phyloP scores from a whole-genome alignment of 2,329 filamentous ascomycete genomes.

The Sclerotiophoma versabilis region DNA sequence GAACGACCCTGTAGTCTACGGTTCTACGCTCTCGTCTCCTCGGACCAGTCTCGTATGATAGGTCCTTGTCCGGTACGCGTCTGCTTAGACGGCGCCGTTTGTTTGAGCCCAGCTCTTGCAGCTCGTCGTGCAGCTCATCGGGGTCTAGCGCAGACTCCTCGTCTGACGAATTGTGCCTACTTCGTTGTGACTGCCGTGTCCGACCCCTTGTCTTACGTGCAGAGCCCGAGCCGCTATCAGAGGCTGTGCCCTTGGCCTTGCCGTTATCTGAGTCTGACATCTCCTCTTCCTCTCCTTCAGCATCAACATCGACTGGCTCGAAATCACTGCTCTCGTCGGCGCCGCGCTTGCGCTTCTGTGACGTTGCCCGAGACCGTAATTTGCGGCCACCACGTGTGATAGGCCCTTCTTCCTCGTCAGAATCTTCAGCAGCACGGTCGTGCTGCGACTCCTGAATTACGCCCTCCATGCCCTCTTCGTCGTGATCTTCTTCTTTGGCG shows the following conservation, averaged over 20 bases:
- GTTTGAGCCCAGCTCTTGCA: constrained; percentile 64
- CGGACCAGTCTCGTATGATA: constrained; percentile 61
- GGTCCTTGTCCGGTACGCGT: constrained; percentile 51
- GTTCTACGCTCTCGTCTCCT: constrained; percentile 68
- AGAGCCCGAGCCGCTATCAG: constrained; percentile 47
- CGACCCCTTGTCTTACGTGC: constrained; percentile 59
- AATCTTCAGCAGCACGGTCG: constrained; percentile 50
- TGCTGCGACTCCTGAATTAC: constrained; percentile 55
- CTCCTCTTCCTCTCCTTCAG: constrained; percentile 62
- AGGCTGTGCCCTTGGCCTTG: constrained; percentile 49
- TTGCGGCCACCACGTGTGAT: constrained; percentile 56
- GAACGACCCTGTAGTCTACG: constrained; percentile 86
- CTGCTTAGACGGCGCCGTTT: constrained; percentile 48
- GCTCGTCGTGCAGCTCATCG: constrained; percentile 62
- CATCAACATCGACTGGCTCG: constrained; percentile 65
- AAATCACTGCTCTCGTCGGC: constrained; percentile 69
- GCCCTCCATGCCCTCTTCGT: constrained; percentile 41
- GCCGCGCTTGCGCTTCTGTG: constrained; percentile 48
- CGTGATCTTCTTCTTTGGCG: constrained; percentile 38
- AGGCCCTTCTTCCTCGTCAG: constrained; percentile 65
- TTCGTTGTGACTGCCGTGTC: constrained; percentile 54
- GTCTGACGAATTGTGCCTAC: constrained; percentile 57
- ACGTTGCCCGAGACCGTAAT: constrained; percentile 38
- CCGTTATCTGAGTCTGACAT: constrained; percentile 61
- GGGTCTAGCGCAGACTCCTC: constrained; percentile 56